Evolutionary conservation across 2,329 filamentous ascomycete genomes (phyloP).

Genomic region (Colletotrichum orbiculare): DNA sequence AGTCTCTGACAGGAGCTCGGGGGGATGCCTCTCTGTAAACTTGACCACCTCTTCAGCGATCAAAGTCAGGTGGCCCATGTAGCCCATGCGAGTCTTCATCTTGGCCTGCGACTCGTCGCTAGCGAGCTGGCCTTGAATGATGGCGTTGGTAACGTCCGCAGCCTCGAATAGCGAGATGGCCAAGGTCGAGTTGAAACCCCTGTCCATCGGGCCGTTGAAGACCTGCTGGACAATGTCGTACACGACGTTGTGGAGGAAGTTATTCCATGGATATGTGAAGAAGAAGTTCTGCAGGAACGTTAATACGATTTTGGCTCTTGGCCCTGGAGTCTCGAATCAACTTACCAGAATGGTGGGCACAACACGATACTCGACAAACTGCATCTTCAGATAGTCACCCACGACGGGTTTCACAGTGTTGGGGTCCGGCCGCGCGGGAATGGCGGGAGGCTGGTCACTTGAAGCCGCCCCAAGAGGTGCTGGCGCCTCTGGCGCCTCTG

Average conservation of each 20-base stretch:
- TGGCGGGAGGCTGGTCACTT: constrained; percentile 34
- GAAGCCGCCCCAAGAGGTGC: constrained; percentile 10
- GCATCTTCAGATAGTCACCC: constrained; percentile 93
- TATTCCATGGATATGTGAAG: constrained; percentile 99
- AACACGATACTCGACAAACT: constrained; percentile 93
- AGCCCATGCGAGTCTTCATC: constrained; percentile 91
- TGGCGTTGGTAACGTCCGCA: constrained; percentile 88
- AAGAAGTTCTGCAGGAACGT: constrained; percentile 80
- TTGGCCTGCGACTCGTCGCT: constrained; percentile 88
- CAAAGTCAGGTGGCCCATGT: constrained; percentile 97
- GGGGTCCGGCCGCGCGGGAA: constrained; percentile 35
- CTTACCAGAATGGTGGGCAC: constrained; percentile 94
- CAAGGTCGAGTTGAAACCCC: constrained; percentile 89
- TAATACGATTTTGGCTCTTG: no score
- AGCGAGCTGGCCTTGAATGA: constrained; percentile 88
- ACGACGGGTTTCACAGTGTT: constrained; percentile 75
- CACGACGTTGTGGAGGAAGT: constrained; percentile 98
- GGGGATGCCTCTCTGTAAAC: constrained; percentile 93
- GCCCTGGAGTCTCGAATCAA: background rate
- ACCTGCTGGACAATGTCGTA: constrained; percentile 99
- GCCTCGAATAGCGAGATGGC: constrained; percentile 94
- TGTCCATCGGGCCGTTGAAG: constrained; percentile 98
- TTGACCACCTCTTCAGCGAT: constrained; percentile 99
- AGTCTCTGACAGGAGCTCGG: constrained; percentile 83
- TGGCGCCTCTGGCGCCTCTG: constrained; percentile 29